These are phyloP conservation scores for Blastobotrys indianensis DNA, from an alignment of 1,139 yeast genomes.

Conservation along the genomic window DNA sequence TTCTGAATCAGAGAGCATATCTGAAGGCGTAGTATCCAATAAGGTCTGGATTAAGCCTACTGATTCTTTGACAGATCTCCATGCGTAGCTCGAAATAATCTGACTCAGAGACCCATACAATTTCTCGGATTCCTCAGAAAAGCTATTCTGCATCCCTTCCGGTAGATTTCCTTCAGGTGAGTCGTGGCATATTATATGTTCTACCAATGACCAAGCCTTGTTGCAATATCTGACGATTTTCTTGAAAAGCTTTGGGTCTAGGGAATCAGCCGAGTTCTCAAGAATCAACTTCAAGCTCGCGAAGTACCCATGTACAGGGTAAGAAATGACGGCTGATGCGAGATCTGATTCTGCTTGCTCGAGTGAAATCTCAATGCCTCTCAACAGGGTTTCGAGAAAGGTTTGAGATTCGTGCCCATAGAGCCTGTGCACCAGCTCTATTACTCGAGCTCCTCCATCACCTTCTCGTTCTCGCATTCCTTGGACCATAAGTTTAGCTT, in stretches of 20 bases:
- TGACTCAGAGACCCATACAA: constrained; percentile 53
- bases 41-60: constrained; percentile 48
- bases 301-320: constrained; percentile 62
- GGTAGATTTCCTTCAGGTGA: constrained; percentile 61
- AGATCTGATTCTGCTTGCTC: constrained; percentile 32
- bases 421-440: constrained; percentile 42
- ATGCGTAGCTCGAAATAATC: constrained; percentile 62
- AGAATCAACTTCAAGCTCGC: constrained; percentile 50
- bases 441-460: constrained; percentile 73
- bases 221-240: constrained; percentile 29
- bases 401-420: constrained; percentile 17
- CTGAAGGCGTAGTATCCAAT: constrained; percentile 30
- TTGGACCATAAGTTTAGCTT: constrained; percentile 43
- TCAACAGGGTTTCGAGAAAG: constrained; percentile 20
- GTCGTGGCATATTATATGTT: constrained; percentile 56
- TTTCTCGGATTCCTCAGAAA: constrained; percentile 34
- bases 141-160: constrained; percentile 37
- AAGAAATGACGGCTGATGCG: constrained; percentile 39
- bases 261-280: constrained; percentile 19
- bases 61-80: constrained; percentile 83
- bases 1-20: constrained; percentile 23
- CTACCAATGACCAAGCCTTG: constrained; percentile 49
- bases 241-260: constrained; percentile 13
- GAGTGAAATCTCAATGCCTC: constrained; percentile 26
- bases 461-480: constrained; percentile 65